phyloP scores from a whole-genome alignment of 495 filamentous ascomycete species.

The Daldinia loculata region DNA sequence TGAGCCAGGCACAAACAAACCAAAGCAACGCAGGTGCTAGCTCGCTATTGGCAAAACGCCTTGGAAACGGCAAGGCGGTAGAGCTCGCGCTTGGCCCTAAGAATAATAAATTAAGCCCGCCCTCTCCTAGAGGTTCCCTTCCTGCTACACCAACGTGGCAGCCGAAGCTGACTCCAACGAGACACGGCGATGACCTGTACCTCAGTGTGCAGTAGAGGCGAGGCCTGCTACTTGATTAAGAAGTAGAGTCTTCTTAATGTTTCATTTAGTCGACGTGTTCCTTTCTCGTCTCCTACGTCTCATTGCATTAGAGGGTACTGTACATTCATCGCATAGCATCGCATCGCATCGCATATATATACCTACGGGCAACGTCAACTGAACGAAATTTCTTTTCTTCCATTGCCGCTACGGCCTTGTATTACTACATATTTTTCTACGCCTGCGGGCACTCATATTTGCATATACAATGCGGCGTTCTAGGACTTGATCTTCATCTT shows the following conservation, averaged over 20 bases:
- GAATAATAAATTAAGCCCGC: conserved; percentile 30
- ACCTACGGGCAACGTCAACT: conserved; percentile 20
- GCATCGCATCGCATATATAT: conserved; percentile 31
- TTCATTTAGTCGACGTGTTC: neutral
- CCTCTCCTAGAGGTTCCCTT: conserved; percentile 39
- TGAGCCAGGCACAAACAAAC: conserved; percentile 33
- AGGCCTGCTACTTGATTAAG: neutral
- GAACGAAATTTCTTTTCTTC: conserved; percentile 10
- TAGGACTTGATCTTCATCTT: conserved; percentile 3
- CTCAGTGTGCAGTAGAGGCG: conserved; percentile 49
- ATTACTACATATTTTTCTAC: conserved; percentile 19
- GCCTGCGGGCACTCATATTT: conserved; percentile 8
- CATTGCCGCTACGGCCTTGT: conserved; percentile 8
- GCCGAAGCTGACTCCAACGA: conserved; percentile 54
- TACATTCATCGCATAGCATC: conserved; percentile 18
- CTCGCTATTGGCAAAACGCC: conserved; percentile 58
- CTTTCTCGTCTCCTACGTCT: conserved; percentile 11
- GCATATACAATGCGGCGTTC: conserved; percentile 17
- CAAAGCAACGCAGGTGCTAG: conserved; percentile 37
- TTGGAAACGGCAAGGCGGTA: conserved; percentile 57
- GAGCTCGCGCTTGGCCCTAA: conserved; percentile 48
- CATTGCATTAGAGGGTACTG: neutral
- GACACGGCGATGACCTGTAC: conserved; percentile 53
- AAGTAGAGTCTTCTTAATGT: neutral
- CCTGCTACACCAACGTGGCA: conserved; percentile 61